Evolutionary conservation across 768 basidiomycete species (phyloP).

Genomic region (Leucocoprinus sp.): DNA sequence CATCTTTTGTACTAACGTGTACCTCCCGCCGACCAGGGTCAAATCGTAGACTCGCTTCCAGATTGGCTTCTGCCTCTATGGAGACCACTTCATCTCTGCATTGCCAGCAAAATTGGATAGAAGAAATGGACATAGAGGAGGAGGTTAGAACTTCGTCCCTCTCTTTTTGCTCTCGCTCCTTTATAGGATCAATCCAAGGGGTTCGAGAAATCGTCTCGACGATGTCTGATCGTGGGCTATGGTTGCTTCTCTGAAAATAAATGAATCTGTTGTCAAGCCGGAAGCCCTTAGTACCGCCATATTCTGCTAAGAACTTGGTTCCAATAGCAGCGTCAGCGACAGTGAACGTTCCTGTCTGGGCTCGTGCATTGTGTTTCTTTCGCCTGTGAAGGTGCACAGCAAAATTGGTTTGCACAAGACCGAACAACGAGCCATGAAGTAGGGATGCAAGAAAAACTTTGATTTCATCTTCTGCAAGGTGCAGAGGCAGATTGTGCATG

Average conservation of each 20-base stretch:
- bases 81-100: constrained; percentile 54
- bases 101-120: constrained; percentile 54
- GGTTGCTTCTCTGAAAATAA: constrained; percentile 24
- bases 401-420: constrained; percentile 37
- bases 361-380: constrained; percentile 17
- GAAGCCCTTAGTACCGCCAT: constrained; percentile 21
- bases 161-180: constrained; percentile 25
- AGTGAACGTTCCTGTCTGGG: constrained; percentile 27
- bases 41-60: constrained; percentile 26
- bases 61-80: constrained; percentile 27
- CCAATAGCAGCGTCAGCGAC: constrained; percentile 2
- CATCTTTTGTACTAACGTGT: constrained; percentile 24
- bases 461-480: constrained; percentile 22
- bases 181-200: constrained; percentile 35
- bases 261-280: constrained; percentile 25
- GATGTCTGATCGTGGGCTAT: constrained; percentile 23
- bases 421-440: constrained; percentile 38
- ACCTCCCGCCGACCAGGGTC: constrained; percentile 39
- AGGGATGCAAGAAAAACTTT: constrained; percentile 29
- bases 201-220: constrained; percentile 27
- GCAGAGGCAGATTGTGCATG: constrained; percentile 29
- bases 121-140: constrained; percentile 22
- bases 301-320: constrained; percentile 32
- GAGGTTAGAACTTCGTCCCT: constrained; percentile 22
- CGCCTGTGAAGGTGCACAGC: constrained; percentile 40